A percentile compares a stretch with the other conserved stretches of the same genome.
These are phyloP conservation scores for Pueraria montana DNA, from an alignment of 306 rosid genomes.

Conservation along the genomic window DNA sequence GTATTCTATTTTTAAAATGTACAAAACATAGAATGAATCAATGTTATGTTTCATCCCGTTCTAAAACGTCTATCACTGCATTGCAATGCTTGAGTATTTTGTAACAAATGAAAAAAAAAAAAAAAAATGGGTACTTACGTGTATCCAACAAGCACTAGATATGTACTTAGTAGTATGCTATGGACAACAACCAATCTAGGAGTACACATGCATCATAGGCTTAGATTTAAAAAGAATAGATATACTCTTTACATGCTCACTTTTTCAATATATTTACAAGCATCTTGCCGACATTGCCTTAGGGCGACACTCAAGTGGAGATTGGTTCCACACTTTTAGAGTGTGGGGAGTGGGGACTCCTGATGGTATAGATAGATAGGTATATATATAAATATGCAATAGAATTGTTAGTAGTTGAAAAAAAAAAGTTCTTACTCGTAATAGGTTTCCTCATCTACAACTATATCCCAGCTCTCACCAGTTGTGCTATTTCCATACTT, in stretches of 20 bases:
- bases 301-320: not conserved
- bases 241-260: not conserved
- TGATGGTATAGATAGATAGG: not conserved
- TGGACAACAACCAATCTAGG: not conserved
- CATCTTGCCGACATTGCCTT: not conserved
- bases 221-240: not conserved
- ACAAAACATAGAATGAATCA: not conserved
- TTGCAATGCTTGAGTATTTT: not conserved
- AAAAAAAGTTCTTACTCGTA: conserved; percentile 80
- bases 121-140: not conserved
- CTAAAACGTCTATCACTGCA: not conserved
- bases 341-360: not conserved
- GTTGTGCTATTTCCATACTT: conserved; percentile 98
- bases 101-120: not conserved
- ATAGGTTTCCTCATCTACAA: conserved; percentile 92
- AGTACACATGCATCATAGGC: conserved; percentile 9
- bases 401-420: not conserved
- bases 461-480: conserved; percentile 97
- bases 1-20: not conserved
- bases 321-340: conserved; percentile 7
- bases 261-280: not conserved
- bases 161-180: not conserved
- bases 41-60: no score
- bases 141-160: not conserved
- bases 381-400: not conserved